Evolutionary conservation across 148 eudicot species (phyloP), one percentile per base, ranked within the genome.

Genomic region (Cornus florida): DNA sequence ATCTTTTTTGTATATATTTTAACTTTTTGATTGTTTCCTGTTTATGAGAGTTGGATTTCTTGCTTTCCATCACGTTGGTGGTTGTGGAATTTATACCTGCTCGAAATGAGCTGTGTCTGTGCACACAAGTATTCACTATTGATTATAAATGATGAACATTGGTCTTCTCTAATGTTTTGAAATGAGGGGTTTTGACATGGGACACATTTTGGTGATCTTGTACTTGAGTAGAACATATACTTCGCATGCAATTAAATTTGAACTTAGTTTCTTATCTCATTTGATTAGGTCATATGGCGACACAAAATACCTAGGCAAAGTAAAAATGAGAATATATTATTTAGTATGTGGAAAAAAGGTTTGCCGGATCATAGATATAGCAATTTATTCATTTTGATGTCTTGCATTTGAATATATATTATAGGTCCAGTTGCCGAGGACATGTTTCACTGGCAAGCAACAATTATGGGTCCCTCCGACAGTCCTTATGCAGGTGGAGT

Each of bases 401-500:
- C n/a, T 56, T 72, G 9, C 46, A 75, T 59, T 38, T 70, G 22
- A 67, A 38, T 28, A 23, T 76, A 23, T 28, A 57, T 73, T 22
- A 48, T 57, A 87, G 92, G 92, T 79, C 92, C 91, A 28, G 88
- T 88, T 35, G 90, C 78, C 14, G 89, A 90, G 79, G 90, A 88
- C 83, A 87, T 89, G 87, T 89, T 89, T 78, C 92, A 89, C 73
- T 89, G 92, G 92, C 92, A 89, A 78, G 92, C 90, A 71, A 87
- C 92, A 28, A 87, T 90, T 73, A 86, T 90, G 88, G 93, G 93
- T 74, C 93, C 93, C 73, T 69, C 90, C 48, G 90, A 88, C 73
- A 90, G 93, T 71, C 93, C 93, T n/a, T 90, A 86, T 84, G 79
- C 93, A 46, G 93, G 93, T 78, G 93, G 93, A 71, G 93, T 90